These are phyloP conservation scores for Dryas octopetala DNA, from an alignment of 306 rosid species.

Conservation along the genomic window DNA sequence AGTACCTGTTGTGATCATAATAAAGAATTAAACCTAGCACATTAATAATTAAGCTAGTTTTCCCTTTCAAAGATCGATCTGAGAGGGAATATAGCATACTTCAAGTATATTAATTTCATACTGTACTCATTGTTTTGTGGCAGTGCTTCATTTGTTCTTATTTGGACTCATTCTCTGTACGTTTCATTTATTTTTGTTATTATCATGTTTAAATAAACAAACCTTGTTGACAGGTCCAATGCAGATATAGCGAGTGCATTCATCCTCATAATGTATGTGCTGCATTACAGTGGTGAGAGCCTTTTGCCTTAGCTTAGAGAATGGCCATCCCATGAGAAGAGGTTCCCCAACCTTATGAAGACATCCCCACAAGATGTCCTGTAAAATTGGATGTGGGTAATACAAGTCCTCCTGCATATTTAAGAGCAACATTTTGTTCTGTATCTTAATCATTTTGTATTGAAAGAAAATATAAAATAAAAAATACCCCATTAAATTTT, in stretches of 20 bases:
- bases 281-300: conserved; percentile 54
- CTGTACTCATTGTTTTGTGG: too few species aligned
- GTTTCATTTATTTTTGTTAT: not conserved
- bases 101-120: too few species aligned
- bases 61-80: too few species aligned
- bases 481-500: too few species aligned
- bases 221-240: conserved; percentile 76
- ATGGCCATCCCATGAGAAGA: conserved; percentile 57
- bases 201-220: too few species aligned
- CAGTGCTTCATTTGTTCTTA: too few species aligned
- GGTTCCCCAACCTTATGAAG: conserved; percentile 60
- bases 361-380: conserved; percentile 55
- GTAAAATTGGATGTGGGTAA: conserved; percentile 40
- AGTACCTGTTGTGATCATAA: conserved; percentile 38
- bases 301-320: conserved; percentile 54
- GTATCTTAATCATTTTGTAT: too few species aligned
- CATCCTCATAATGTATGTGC: conserved; percentile 70
- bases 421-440: not conserved
- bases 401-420: conserved; percentile 62
- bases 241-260: conserved; percentile 60
- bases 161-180: too few species aligned
- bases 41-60: too few species aligned
- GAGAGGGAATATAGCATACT: too few species aligned
- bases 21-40: not conserved
- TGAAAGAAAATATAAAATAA: too few species aligned